Evolutionary conservation across 257 asterid species (phyloP), one percentile per base, ranked within the genome.

Genomic region (Thymus quinquecostatus): DNA sequence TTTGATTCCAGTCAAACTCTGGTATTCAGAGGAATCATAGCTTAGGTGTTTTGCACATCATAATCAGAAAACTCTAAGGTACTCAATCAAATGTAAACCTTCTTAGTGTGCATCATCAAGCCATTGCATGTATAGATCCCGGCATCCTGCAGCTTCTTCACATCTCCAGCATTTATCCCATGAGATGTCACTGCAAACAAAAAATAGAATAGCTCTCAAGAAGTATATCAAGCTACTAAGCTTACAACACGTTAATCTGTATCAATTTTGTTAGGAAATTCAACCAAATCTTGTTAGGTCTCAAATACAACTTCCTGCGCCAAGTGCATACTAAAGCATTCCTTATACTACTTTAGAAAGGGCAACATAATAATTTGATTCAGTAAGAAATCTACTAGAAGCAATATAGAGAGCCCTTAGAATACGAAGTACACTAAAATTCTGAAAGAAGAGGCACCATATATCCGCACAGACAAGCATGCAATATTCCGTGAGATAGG

Each of bases 101-200:
- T 94, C 86, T 91, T 91, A 13, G 99, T 92, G 82, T 95, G 98
- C 99, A 95, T 95, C 98, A 95, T 89, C 81, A 95, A 74, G 74
- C 98, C 98, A 81, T 89, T 95, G 85, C 99, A 92, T 36, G 98
- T 92, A 69, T 85, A 80, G 81, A 95, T 95, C 49, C 98, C 99
- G 57, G 98, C 99, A 79, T 95, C 99, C 81, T 95, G 98, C 72
- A 95, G 88, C 86, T 92, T 95, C 92, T 95, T 95, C 80, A 95
- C 97, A 60, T 95, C 99, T 76, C 99, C 99, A 73, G 98, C 99
- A 66, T 95, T 95, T 70, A 95, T 95, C 76, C 99, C 99, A 82
- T 92, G 96, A 70, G 90, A n/a, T 5, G 85, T 92, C 87, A 92
- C 99, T 92, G 89, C 72, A 80, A 58, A 64, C 38, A 59, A 47